Base-by-base conservation (phyloP, 306 rosid genomes). In the Cucurbita moschata region DNA sequence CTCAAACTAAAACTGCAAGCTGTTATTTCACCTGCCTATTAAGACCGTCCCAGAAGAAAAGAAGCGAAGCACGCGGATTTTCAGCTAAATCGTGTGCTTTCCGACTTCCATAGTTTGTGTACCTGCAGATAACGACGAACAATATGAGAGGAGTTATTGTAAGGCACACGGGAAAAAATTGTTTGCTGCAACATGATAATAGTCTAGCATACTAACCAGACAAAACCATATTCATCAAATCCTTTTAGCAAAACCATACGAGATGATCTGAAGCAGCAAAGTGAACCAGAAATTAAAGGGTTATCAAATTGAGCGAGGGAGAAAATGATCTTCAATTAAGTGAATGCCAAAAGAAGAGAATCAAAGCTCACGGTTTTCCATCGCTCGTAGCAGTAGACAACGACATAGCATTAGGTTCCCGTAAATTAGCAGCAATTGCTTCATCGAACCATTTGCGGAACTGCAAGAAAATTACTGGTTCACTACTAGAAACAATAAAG, bases 401-500 rank as follows among this genome's bases (percentile, higher is more conserved):
- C 46, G 95, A 88, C 99, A 94, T 88, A 18, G 99, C 99, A 85
- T 94, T 94, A 80, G 97, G 97, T 83, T 94, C 99, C 86, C 74
- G 86, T 85, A 91, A 85, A 60, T 88, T 87, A 74, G 92, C 91
- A 81, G 88, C 83, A 78, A 91, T 38, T 6, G 90, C 97, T 68
- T 89, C 96, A 40, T 91, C 88, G 76, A 94, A 94, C 97, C 99
- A 94, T 79, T 89, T 89, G 64, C 61, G 82, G 81, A 94, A 91
- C 99, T 94, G 87, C 80, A 84, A 76, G 72, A 81, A 73, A 78
- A 76, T 10, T 70, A 79, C 73, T 43, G 76, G 65, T 78, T 67
- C 70, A 57, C 52, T 80, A 63, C 40, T 18, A 71, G 70, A 6
- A 71, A 38, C 19, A 51, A 57, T 39, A 37, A 18, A 60, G 77